Conservation (phyloP, 805 yeast genomes). For the Yueomyces sp. region DNA sequence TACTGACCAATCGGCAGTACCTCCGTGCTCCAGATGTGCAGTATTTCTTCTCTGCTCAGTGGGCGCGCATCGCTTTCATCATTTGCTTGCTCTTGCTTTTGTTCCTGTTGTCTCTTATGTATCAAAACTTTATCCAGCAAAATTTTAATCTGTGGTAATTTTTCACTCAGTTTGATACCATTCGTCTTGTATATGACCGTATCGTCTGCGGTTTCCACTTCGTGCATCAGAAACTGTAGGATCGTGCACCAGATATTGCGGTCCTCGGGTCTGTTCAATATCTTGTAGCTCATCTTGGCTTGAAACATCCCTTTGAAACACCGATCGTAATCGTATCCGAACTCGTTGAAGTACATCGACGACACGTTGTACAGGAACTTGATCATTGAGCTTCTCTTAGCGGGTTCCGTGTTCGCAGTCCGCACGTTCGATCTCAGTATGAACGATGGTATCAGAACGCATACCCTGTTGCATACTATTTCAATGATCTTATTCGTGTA, state of each 20-base stretch:
- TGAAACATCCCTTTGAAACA: conserved; percentile 20
- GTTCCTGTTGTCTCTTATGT: too few species aligned
- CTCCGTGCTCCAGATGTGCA: not conserved
- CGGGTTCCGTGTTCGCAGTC: conserved; percentile 1
- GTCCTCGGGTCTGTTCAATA: conserved; percentile 10
- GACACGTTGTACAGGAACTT: conserved; percentile 11
- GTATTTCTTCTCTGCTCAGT: not conserved
- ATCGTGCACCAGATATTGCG: conserved; percentile 18
- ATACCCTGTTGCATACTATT: conserved; percentile 14
- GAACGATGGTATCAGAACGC: conserved; percentile 15
- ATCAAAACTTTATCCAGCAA: not conserved
- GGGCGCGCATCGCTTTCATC: too few species aligned
- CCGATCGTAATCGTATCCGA: conserved; percentile 19
- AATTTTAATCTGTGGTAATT: not conserved
- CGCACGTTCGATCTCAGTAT: conserved; percentile 13
- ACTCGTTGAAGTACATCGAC: conserved; percentile 20
- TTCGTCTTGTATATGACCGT: not conserved
- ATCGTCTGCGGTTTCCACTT: conserved; percentile 4
- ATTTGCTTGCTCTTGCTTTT: too few species aligned
- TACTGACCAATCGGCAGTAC: not conserved
- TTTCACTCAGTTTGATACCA: not conserved
- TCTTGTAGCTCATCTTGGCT: conserved; percentile 16
- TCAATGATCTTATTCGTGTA: conserved; percentile 19
- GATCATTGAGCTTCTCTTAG: conserved; percentile 3
- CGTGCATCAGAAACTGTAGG: conserved; percentile 12